Evolutionary conservation across 352 stramenopile species (phyloP).

Genomic region (Detonula confervacea): DNA sequence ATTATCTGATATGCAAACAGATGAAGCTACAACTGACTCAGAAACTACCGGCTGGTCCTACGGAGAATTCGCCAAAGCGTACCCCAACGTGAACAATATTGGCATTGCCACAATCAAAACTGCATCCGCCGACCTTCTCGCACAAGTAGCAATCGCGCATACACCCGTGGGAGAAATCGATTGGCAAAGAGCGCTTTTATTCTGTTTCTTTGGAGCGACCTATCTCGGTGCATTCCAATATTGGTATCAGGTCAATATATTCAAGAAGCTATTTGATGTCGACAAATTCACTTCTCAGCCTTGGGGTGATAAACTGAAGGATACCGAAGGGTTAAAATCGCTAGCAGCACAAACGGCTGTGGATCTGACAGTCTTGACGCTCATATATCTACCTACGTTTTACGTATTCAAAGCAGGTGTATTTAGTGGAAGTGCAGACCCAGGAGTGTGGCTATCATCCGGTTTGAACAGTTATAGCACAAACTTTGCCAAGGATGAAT

Average conservation of each 20-base stretch:
- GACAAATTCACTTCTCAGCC: slow-evolving; percentile 75
- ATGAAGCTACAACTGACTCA: slow-evolving; percentile 2
- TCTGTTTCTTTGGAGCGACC: slow-evolving; percentile 73
- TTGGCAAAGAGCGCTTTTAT: slow-evolving; percentile 71
- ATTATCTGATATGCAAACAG: neutral
- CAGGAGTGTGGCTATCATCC: slow-evolving; percentile 51
- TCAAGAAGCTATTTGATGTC: slow-evolving; percentile 81
- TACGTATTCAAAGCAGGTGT: slow-evolving; percentile 78
- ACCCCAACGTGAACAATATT: slow-evolving; percentile 76
- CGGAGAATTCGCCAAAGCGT: slow-evolving; percentile 61
- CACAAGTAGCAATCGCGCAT: slow-evolving; percentile 74
- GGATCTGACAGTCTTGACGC: slow-evolving; percentile 70
- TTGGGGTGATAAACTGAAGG: slow-evolving; percentile 67
- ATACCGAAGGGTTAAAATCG: slow-evolving; percentile 59
- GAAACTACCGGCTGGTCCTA: slow-evolving; percentile 43
- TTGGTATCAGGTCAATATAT: slow-evolving; percentile 81
- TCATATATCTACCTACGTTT: slow-evolving; percentile 77
- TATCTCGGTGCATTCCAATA: slow-evolving; percentile 84
- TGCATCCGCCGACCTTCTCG: slow-evolving; percentile 68
- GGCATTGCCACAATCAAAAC: slow-evolving; percentile 81
- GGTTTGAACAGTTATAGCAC: slow-evolving; percentile 64
- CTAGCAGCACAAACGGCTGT: slow-evolving; percentile 67
- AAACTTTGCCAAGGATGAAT: slow-evolving; percentile 80
- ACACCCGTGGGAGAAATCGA: slow-evolving; percentile 65
- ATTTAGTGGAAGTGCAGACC: slow-evolving; percentile 59